Base-by-base conservation (phyloP, 2,329 filamentous ascomycete genomes). In the Geosmithia flava region DNA sequence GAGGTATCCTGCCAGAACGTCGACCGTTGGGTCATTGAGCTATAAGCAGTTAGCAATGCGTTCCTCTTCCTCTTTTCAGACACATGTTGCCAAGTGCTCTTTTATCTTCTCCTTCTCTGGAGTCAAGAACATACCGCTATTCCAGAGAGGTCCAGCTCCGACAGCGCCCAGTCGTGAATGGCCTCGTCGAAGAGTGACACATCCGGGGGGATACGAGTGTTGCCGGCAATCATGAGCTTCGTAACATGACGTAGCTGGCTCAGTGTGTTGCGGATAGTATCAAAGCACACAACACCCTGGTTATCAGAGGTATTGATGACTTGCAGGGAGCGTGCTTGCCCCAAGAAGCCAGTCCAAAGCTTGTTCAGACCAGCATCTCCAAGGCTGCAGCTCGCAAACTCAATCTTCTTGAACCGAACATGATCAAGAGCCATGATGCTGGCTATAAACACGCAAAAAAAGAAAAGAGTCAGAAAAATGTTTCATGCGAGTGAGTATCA, bases 61-160 rank as follows among this genome's bases (percentile, higher is more conserved):
- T 27, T 27, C 23, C 23, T 27, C 23, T 27, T 4, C 8, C 23
- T 27, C 23, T 37, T 37, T 3, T 37, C 6, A 11, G 13, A 11
- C 33, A 37, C 10, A 16, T 37, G 11, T 37, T 37, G 10, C 33
- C 33, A 27, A 27, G 23, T 27, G 23, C 23, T 27, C 8, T 27
- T 8, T 8, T 8, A 27, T 27, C 23, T 16, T 5, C 13, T 37
- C 11, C 11, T 6, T 37, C 10, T 13, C 33, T 16, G 33, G 11
- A 16, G 6, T 16, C 3, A 17, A 19, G 8, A 7, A 33, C 65
- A 52, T 58, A 76, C 71, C 62, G 70, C 70, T 58, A 74, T 77
- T 5, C 71, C 69, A 2, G 76, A 78, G 27, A 80, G 59, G 52
- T 79, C 69, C 16, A 80, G 59, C 49, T 75, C 72, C 54, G 76